Evolutionary conservation across 768 basidiomycete species (phyloP).

Genomic region (Leccinum subgranulosum): DNA sequence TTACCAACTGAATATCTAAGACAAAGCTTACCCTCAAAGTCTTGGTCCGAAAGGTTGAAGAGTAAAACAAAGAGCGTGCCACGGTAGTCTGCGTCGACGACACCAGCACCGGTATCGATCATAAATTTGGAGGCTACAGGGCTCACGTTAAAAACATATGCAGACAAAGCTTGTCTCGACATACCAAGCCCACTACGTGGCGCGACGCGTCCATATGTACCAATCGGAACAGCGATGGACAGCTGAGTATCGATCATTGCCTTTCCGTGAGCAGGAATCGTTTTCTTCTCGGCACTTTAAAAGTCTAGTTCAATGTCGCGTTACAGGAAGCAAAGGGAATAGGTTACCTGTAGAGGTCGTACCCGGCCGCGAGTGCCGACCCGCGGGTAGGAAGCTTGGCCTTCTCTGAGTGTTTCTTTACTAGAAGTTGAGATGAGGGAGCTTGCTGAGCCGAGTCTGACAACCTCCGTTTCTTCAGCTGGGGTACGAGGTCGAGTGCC

Average conservation of each 20-base stretch:
- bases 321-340: not conserved
- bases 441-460: constrained; percentile 38
- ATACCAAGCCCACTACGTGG: constrained; percentile 92
- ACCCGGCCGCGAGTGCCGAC: constrained; percentile 84
- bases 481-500: constrained; percentile 30
- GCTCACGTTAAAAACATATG: not conserved
- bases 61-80: constrained; percentile 88
- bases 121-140: constrained; percentile 87
- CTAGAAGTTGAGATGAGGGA: constrained; percentile 55
- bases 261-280: constrained; percentile 86
- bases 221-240: constrained; percentile 89
- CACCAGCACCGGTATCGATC: constrained; percentile 97
- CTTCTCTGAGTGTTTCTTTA: constrained; percentile 82
- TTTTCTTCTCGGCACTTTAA: constrained; percentile 70
- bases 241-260: constrained; percentile 89
- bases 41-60: constrained; percentile 87
- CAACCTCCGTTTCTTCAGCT: constrained; percentile 61
- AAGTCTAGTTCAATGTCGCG: not conserved
- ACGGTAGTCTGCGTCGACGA: constrained; percentile 95
- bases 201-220: constrained; percentile 95
- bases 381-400: constrained; percentile 87
- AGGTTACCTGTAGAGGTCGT: constrained; percentile 85
- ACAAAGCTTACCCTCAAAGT: constrained; percentile 68
- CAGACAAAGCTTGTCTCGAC: constrained; percentile 23
- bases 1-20: not conserved